Conservation (phyloP, 495 filamentous ascomycete genomes). For the Usnea hakonensis region DNA sequence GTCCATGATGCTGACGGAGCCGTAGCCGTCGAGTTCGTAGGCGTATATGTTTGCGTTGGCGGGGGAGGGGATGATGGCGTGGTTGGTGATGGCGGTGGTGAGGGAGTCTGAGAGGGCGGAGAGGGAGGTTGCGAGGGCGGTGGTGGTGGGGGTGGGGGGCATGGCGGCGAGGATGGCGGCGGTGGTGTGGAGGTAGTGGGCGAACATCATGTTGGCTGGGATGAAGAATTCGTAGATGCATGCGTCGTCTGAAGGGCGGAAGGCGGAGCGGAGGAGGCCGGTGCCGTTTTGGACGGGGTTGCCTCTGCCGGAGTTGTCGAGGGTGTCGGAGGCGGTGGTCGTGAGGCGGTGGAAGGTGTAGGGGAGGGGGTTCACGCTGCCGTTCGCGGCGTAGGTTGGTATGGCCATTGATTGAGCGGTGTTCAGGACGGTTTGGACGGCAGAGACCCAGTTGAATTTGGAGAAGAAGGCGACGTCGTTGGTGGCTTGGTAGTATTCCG, state of each 20-base stretch:
- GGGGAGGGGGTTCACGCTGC: slow-evolving; percentile 42
- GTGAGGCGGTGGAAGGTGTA: slow-evolving; percentile 53
- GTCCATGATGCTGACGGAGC: slow-evolving; percentile 46
- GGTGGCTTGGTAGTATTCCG: slow-evolving; percentile 49
- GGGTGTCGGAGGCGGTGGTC: slow-evolving; percentile 46
- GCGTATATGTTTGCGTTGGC: slow-evolving; percentile 45
- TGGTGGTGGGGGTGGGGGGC: slow-evolving; percentile 22
- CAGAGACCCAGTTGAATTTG: slow-evolving; percentile 50
- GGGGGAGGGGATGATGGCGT: slow-evolving; percentile 41
- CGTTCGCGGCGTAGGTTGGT: slow-evolving; percentile 49
- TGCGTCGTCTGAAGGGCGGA: slow-evolving; percentile 56
- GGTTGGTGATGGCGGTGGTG: slow-evolving; percentile 40
- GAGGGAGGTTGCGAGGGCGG: slow-evolving; percentile 44
- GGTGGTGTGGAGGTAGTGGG: slow-evolving; percentile 47
- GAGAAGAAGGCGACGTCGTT: slow-evolving; percentile 49
- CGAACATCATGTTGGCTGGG: slow-evolving; percentile 61
- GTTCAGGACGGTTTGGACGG: slow-evolving; percentile 45
- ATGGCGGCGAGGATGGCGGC: slow-evolving; percentile 46
- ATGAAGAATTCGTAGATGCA: slow-evolving; percentile 52
- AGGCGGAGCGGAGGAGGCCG: slow-evolving; percentile 52
- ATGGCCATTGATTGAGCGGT: slow-evolving; percentile 49
- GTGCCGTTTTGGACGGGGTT: slow-evolving; percentile 48
- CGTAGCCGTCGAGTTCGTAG: slow-evolving; percentile 53
- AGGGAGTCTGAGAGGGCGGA: slow-evolving; percentile 39
- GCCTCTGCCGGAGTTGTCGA: slow-evolving; percentile 51